These are phyloP conservation scores for Lablab purpureus DNA, from an alignment of 306 rosid species.

Conservation along the genomic window DNA sequence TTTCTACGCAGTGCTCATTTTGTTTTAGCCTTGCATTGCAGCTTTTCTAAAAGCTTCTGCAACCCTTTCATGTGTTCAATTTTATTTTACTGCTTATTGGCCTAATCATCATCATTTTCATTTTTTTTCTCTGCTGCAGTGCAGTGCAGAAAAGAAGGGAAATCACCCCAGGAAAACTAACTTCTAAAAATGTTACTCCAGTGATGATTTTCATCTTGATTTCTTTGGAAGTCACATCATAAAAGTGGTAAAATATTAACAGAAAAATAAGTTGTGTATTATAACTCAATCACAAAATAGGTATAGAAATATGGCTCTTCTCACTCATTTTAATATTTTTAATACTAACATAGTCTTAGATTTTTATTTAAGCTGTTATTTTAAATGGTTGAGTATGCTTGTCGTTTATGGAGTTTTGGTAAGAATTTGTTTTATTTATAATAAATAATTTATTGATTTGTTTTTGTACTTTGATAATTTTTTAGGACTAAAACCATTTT, in stretches of 20 bases:
- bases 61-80: constrained; percentile 33
- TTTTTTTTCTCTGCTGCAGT: constrained; percentile 21
- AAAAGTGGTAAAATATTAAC: not conserved
- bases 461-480: too few relatives aligned
- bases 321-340: not conserved
- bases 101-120: not conserved
- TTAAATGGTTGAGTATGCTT: not conserved
- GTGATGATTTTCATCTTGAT: constrained; percentile 27
- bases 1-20: constrained; percentile 33
- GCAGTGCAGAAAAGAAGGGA: not conserved
- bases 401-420: too few relatives aligned
- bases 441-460: too few relatives aligned
- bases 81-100: constrained; percentile 38
- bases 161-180: not conserved
- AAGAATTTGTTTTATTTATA: too few relatives aligned
- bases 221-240: not conserved
- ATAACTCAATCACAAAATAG: too few relatives aligned
- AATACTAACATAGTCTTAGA: not conserved
- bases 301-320: not conserved
- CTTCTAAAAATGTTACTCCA: constrained; percentile 17
- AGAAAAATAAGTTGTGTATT: too few relatives aligned
- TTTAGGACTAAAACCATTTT: too few relatives aligned
- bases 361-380: not conserved
- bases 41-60: constrained; percentile 40
- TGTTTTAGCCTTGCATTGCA: constrained; percentile 43